Evolutionary conservation across 2,329 filamentous ascomycete genomes (phyloP).

Genomic region (Thelonectria discophora): DNA sequence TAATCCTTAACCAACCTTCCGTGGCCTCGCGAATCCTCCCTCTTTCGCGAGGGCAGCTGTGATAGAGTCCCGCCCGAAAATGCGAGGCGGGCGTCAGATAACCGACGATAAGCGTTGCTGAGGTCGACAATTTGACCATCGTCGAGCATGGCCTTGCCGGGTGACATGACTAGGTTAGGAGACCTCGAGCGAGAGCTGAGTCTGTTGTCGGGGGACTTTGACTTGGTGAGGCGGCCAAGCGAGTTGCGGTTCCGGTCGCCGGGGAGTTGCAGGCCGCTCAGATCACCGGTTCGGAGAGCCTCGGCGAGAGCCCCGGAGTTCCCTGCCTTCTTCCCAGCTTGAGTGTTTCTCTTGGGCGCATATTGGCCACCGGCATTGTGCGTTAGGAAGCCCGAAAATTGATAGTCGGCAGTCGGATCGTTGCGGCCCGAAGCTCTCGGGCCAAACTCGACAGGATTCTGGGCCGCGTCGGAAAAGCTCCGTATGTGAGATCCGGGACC

Average conservation of each 20-base stretch:
- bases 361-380: slow-evolving; percentile 59
- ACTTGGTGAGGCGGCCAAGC: slow-evolving; percentile 51
- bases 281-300: slow-evolving; percentile 61
- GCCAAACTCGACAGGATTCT: slow-evolving; percentile 58
- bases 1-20: slow-evolving; percentile 75
- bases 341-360: slow-evolving; percentile 62
- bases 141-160: slow-evolving; percentile 60
- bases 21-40: slow-evolving; percentile 51
- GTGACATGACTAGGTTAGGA: slow-evolving; percentile 44
- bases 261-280: slow-evolving; percentile 59
- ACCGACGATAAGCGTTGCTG: slow-evolving; percentile 72
- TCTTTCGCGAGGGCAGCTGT: slow-evolving; percentile 66
- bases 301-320: slow-evolving; percentile 58
- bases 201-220: slow-evolving; percentile 64
- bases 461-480: slow-evolving; percentile 64
- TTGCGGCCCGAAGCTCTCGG: slow-evolving; percentile 42
- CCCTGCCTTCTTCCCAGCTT: slow-evolving; percentile 50
- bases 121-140: slow-evolving; percentile 72
- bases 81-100: slow-evolving; percentile 76
- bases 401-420: slow-evolving; percentile 64
- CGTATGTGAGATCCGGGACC: slow-evolving; percentile 46
- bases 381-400: slow-evolving; percentile 68
- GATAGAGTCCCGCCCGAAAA: slow-evolving; percentile 71
- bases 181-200: slow-evolving; percentile 53
- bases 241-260: slow-evolving; percentile 55